A percentile compares a stretch with the other conserved stretches of the same genome.
These are phyloP conservation scores for Aspergillus vadensis DNA, from an alignment of 2,329 filamentous ascomycete genomes.

Conservation along the genomic window DNA sequence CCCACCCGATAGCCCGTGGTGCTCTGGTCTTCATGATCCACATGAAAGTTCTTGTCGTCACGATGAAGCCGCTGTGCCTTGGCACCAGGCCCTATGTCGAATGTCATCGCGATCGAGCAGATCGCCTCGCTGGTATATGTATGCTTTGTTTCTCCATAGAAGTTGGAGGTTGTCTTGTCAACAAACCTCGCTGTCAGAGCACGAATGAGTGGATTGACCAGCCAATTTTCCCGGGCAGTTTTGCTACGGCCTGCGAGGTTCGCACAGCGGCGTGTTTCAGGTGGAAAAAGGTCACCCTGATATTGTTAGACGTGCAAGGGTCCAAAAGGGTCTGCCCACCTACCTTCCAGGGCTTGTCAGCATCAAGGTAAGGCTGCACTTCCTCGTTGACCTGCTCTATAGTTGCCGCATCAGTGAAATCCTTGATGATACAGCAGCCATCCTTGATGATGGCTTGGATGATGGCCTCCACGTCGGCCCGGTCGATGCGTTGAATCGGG, in stretches of 20 bases:
- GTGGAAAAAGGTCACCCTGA: conserved; percentile 19
- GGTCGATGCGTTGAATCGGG: conserved; percentile 13
- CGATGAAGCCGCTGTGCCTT: conserved; percentile 17
- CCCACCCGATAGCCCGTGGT: conserved; percentile 11
- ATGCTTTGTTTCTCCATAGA: conserved; percentile 30
- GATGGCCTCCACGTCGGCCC: not conserved
- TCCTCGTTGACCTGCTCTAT: conserved; percentile 8
- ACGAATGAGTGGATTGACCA: conserved; percentile 17
- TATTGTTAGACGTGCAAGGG: not conserved
- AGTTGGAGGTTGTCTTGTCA: conserved; percentile 31
- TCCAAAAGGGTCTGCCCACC: not conserved
- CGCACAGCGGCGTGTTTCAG: conserved; percentile 17
- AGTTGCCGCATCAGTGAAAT: conserved; percentile 11
- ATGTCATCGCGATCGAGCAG: conserved; percentile 26
- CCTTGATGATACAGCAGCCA: conserved; percentile 14
- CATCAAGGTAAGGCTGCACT: conserved; percentile 13
- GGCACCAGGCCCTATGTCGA: conserved; percentile 19
- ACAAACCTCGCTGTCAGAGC: conserved; percentile 25
- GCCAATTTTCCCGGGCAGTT: conserved; percentile 13
- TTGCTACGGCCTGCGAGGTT: conserved; percentile 17
- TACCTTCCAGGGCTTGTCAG: conserved; percentile 19
- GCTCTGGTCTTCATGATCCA: conserved; percentile 15
- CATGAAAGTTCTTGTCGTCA: conserved; percentile 20
- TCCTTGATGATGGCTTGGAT: conserved; percentile 11
- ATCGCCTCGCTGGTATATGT: conserved; percentile 30